Base-by-base conservation (phyloP, 169 alveolate species). In the Eimeria brunetti region DNA sequence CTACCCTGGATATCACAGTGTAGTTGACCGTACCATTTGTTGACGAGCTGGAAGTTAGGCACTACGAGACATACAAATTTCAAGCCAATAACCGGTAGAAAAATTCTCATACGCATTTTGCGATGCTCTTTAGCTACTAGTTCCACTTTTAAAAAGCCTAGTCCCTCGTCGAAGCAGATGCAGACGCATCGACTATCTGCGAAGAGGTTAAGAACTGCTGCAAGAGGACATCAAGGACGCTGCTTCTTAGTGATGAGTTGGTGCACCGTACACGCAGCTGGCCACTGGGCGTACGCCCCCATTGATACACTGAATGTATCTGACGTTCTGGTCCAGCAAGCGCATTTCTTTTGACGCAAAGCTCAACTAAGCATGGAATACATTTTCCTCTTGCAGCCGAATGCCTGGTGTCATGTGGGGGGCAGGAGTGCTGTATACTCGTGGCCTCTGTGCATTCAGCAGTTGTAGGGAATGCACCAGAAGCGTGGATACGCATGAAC, bases 211-310 rank as follows among this genome's bases (percentile, higher is more conserved):
- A 38, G 38, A 85, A 36, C 78, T 56, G 91, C 78, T 85, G 91
- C 78, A 85, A 60, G 46, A 85, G 91, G 27, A 22, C 62, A n/a
- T 85, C 91, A 56, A 85, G 91, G 12, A 60, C 58, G 58, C 78
- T 85, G 78, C 80, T 85, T 58, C 78, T 58, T 22, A 85, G 91
- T 22, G 91, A 27, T 5, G 80, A 36, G 60, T 85, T 46, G 30
- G 53, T 36, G 80, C 80, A 85, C 58, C 91, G 91, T 36, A 85
- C 91, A 12, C 91, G 75, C 7, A 85, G 91, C 22, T 58, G 58
- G 80, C 64, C 91, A 85, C 91, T 58, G 30, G 91, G 91, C 30
- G 67, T 46, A 36, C 91, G 75, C 44, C 91, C 91, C 78, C 64
- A 36, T 16, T 60, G 60, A 33, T 58, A 41, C 16, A 27, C 91